Conservation (phyloP, 176 grass and related monocot genomes). For the Bromus sterilis region DNA sequence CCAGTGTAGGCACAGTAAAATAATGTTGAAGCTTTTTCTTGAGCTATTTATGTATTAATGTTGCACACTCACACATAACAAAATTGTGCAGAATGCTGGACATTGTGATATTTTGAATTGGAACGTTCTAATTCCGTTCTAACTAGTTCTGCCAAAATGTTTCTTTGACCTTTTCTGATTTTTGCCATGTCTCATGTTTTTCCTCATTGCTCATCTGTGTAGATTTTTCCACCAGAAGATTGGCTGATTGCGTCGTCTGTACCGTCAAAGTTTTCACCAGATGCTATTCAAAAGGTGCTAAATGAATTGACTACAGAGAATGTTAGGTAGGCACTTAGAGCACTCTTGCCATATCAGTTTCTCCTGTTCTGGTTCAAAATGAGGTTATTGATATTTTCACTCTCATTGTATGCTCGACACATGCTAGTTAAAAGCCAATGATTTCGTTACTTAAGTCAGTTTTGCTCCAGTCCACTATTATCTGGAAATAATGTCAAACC, state of each 20-base stretch:
- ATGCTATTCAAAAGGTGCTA: constrained; percentile 60
- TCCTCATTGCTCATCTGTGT: neutral
- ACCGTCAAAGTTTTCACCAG: constrained; percentile 76
- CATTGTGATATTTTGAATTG: neutral
- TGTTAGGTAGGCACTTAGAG: constrained; percentile 69
- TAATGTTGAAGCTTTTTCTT: neutral
- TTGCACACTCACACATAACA: neutral
- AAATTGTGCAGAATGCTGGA: neutral
- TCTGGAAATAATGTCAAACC: neutral
- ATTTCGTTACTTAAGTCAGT: neutral
- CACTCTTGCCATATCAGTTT: neutral
- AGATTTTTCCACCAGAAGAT: constrained; percentile 93
- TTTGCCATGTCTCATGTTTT: neutral
- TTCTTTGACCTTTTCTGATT: neutral
- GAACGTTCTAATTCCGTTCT: neutral
- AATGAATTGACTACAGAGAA: constrained; percentile 75
- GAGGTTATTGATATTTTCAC: neutral
- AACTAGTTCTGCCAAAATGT: neutral
- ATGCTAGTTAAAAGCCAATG: neutral
- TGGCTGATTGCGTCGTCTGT: constrained; percentile 69
- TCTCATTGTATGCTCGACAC: neutral
- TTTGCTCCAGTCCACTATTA: neutral
- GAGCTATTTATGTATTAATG: constrained; percentile 1
- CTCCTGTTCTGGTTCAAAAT: neutral
- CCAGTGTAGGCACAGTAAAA: neutral